Percentiles rank a stretch among this genome's conserved stretches.
Evolutionary conservation across 2,329 filamentous ascomycete species (phyloP).

Genomic region (Nothophaeocryptopus gaeumannii): DNA sequence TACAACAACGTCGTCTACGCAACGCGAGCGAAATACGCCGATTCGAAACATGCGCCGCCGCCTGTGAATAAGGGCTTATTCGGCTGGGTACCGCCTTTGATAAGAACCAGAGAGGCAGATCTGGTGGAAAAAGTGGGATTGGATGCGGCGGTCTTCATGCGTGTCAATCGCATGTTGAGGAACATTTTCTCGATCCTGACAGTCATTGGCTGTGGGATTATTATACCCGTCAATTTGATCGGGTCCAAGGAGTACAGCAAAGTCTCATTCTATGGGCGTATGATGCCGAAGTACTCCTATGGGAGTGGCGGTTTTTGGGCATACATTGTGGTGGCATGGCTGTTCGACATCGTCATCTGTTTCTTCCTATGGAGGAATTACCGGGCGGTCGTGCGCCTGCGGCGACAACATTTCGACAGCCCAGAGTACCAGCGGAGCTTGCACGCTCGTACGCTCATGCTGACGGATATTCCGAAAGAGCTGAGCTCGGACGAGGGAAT

Average conservation of each 20-base stretch:
- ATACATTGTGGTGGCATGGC: conserved; percentile 57
- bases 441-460: conserved; percentile 65
- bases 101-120: conserved; percentile 72
- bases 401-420: conserved; percentile 78
- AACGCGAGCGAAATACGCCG: conserved; percentile 87
- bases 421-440: conserved; percentile 85
- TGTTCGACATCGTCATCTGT: conserved; percentile 71
- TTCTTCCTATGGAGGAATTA: conserved; percentile 92
- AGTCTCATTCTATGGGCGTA: conserved; percentile 49
- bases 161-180: conserved; percentile 85
- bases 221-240: conserved; percentile 71
- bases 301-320: conserved; percentile 53
- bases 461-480: conserved; percentile 80
- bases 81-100: conserved; percentile 78
- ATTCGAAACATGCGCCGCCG: conserved; percentile 84
- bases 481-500: conserved; percentile 82
- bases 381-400: conserved; percentile 64
- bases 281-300: conserved; percentile 56
- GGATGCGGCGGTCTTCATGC: conserved; percentile 86
- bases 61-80: conserved; percentile 82
- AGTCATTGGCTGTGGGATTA: conserved; percentile 69
- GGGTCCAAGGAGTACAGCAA: conserved; percentile 25
- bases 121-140: conserved; percentile 81
- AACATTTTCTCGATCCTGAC: conserved; percentile 78
- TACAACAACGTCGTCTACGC: conserved; percentile 92